Percentiles rank a stretch among this genome's conserved stretches.
phyloP scores from a whole-genome alignment of 768 basidiomycete genomes.

The Podaxis sp. region DNA sequence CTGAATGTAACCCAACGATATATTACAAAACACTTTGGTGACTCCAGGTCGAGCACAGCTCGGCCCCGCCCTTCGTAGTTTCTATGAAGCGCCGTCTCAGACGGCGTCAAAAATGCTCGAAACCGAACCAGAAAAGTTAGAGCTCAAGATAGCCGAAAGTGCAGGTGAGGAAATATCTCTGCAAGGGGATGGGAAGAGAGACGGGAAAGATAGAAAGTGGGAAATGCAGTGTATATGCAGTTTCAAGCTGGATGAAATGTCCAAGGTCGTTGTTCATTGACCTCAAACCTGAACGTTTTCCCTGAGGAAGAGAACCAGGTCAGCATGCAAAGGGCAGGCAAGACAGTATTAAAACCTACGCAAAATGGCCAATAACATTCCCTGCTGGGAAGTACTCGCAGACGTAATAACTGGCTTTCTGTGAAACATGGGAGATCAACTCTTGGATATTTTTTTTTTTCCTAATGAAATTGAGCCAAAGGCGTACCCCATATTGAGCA shows the following conservation, averaged over 20 bases:
- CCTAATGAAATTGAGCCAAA: background rate
- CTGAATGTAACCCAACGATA: background rate
- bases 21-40: background rate
- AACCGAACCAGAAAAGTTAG: constrained; percentile 7
- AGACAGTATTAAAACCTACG: constrained; percentile 34
- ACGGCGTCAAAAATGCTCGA: background rate
- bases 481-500: constrained; percentile 50
- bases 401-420: constrained; percentile 58
- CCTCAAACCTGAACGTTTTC: constrained; percentile 41
- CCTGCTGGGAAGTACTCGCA: constrained; percentile 67
- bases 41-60: background rate
- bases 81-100: background rate
- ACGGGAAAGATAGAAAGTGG: background rate
- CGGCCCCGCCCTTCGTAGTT: background rate
- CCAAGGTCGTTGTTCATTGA: background rate
- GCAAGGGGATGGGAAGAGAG: constrained; percentile 1
- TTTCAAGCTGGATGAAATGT: background rate
- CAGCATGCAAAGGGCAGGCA: background rate
- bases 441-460: background rate
- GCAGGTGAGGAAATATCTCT: constrained; percentile 8
- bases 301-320: constrained; percentile 20
- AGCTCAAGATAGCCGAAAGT: constrained; percentile 1
- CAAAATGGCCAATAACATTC: constrained; percentile 59
- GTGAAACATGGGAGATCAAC: constrained; percentile 11
- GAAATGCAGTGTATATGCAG: background rate